Base-by-base conservation (phyloP, 371 early-diverging fungal genomes). In the Capniomyces stellatus region DNA sequence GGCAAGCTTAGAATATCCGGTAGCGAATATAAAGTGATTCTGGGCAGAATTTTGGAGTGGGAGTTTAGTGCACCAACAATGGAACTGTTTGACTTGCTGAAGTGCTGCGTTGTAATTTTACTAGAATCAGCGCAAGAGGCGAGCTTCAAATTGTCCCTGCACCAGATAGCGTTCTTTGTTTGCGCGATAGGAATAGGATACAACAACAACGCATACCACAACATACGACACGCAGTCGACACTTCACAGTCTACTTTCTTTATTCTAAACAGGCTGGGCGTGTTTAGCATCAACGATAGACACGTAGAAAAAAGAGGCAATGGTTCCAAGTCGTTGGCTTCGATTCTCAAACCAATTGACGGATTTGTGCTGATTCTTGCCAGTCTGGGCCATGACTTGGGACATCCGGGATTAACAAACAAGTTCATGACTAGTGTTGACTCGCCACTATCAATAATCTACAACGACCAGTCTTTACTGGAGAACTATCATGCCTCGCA, bases 401-500 rank as follows among this genome's bases (percentile, higher is more conserved):
- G 86, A 18, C 89, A 89, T 64, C 89, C 88, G 12, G 88, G 89
- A 29, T 79, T 87, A 22, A 87, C 81, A 61, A 89, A 87, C 53
- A 73, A 71, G 58, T 85, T 85, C 54, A 74, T 87, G 78, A 77
- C 76, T 43, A 73, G 80, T 1, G 80, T 85, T 0, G 67, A 72
- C 24, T 83, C 89, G 18, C 88, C 82, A 25, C 67, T 87, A 46
- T 95, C 97, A 6, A 71, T 86, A 49, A 64, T 92, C 4, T 95
- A 93, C 73, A 91, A 92, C 65, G 92, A 92, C 71, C 77, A 79
- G 54, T 84, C 91, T 0, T 87, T 92, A 3, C 72, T 96, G 18
- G 97, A 96, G 70, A 91, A 87, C 64, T 90, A 86, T 66, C 97
- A 96, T 63, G 77, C 85, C 2, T 81, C 86, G 66, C 74, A 85